Evolutionary conservation across 2,329 filamentous ascomycete genomes (phyloP).

Genomic region (Paecilomyces sp.): DNA sequence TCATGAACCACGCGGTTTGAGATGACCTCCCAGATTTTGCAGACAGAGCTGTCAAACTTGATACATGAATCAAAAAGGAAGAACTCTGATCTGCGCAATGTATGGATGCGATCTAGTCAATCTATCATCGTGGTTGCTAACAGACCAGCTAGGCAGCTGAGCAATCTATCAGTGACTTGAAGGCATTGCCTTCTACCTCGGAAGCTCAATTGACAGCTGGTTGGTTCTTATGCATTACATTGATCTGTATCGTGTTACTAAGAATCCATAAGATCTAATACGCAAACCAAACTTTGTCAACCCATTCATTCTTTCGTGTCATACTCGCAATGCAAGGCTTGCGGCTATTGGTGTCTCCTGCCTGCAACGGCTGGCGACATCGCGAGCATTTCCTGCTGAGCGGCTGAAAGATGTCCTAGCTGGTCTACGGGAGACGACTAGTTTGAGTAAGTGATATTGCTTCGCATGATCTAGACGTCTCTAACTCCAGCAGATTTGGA

Average conservation of each 20-base stretch:
- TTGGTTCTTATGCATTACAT: constrained; percentile 26
- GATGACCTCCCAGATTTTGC: constrained; percentile 90
- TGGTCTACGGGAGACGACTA: constrained; percentile 75
- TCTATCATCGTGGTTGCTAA: constrained; percentile 11
- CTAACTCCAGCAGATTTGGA: constrained; percentile 53
- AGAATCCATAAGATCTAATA: constrained; percentile 61
- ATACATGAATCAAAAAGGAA: constrained; percentile 95
- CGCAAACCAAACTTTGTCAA: constrained; percentile 78
- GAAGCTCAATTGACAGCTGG: constrained; percentile 69
- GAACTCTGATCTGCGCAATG: constrained; percentile 78
- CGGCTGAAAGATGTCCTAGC: constrained; percentile 81
- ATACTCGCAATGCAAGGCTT: constrained; percentile 83
- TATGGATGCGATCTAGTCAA: constrained; percentile 14
- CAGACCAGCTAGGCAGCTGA: constrained; percentile 65
- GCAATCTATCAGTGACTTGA: constrained; percentile 86
- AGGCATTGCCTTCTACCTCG: constrained; percentile 62
- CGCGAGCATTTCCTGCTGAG: constrained; percentile 68
- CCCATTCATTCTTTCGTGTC: constrained; percentile 89
- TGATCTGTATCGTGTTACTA: constrained; percentile 11
- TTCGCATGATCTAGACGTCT: constrained; percentile 13
- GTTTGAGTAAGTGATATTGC: constrained; percentile 50
- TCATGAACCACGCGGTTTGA: constrained; percentile 22
- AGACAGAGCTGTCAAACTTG: constrained; percentile 80
- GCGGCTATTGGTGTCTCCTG: constrained; percentile 81
- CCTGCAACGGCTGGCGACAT: constrained; percentile 79